Evolutionary conservation across 441 rosid genomes (phyloP).

Genomic region (Daphne laureola): DNA sequence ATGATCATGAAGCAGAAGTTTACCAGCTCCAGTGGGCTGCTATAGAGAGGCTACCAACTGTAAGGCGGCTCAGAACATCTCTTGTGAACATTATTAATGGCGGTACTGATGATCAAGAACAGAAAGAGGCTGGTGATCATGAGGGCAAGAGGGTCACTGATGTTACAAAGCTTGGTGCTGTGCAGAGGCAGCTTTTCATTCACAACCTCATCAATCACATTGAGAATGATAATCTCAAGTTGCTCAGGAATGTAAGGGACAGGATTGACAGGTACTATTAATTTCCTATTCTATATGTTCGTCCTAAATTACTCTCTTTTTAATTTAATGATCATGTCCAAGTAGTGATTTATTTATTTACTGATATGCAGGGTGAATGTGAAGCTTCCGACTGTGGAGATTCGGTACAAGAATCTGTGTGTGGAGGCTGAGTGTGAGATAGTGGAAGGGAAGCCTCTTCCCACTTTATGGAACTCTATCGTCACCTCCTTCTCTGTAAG

Average conservation of each 20-base stretch:
- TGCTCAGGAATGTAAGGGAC: slow-evolving; percentile 30
- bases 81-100: slow-evolving; percentile 16
- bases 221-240: slow-evolving; percentile 29
- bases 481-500: slow-evolving; percentile 29
- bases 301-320: too few relatives aligned
- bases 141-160: slow-evolving; percentile 21
- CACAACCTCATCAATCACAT: slow-evolving; percentile 30
- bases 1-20: slow-evolving; percentile 28
- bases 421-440: slow-evolving; percentile 48
- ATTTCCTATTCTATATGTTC: neutral
- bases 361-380: slow-evolving; percentile 38
- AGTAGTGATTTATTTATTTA: neutral
- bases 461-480: slow-evolving; percentile 49
- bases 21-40: slow-evolving; percentile 41
- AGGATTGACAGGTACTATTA: slow-evolving; percentile 42
- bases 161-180: slow-evolving; percentile 25
- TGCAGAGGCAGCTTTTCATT: slow-evolving; percentile 23
- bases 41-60: slow-evolving; percentile 47
- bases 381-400: slow-evolving; percentile 43
- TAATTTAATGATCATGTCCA: too few relatives aligned
- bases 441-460: slow-evolving; percentile 47
- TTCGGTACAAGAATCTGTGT: slow-evolving; percentile 33
- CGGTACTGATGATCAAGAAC: neutral
- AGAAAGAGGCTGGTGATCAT: slow-evolving; percentile 7
- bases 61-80: slow-evolving; percentile 29